Conservation (phyloP, 108 stramenopile species). For the Pelagomonas calceolata region DNA sequence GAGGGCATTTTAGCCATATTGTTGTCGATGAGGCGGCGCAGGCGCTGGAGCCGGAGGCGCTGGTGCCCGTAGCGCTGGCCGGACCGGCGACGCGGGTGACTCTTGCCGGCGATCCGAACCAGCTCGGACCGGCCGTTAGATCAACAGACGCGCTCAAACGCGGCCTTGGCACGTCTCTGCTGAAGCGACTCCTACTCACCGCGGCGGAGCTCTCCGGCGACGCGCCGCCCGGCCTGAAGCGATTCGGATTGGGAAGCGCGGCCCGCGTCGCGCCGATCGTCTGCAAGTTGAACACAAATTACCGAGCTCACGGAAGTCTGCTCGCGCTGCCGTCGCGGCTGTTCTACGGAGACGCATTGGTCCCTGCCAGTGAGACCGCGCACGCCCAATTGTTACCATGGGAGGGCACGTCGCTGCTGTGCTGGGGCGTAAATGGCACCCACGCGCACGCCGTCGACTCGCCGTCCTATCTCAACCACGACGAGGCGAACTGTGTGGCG, state of each 20-base stretch:
- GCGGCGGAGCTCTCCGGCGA: background rate
- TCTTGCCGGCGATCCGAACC: slow-evolving; percentile 17
- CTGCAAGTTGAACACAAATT: slow-evolving; percentile 13
- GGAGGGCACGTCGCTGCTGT: slow-evolving; percentile 17
- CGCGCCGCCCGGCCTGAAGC: too few relatives aligned
- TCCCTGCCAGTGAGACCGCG: background rate
- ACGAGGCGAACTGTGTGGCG: slow-evolving; percentile 25
- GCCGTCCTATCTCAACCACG: slow-evolving; percentile 38
- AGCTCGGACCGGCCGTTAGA: slow-evolving; percentile 7
- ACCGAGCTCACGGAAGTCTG: slow-evolving; percentile 15
- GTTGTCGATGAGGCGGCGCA: slow-evolving; percentile 21
- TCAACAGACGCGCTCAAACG: background rate
- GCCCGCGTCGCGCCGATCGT: too few relatives aligned
- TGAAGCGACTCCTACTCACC: slow-evolving; percentile 14
- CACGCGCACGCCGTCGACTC: slow-evolving; percentile 30
- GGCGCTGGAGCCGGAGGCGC: slow-evolving; percentile 14
- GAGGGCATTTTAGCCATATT: slow-evolving; percentile 13
- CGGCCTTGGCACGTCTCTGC: slow-evolving; percentile 13
- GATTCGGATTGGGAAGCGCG: too few relatives aligned
- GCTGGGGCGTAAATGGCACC: slow-evolving; percentile 21
- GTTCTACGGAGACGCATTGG: slow-evolving; percentile 19
- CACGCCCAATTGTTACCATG: background rate
- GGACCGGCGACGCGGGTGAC: slow-evolving; percentile 2
- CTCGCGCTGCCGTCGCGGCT: slow-evolving; percentile 13
- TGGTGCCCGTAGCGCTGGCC: slow-evolving; percentile 6